Evolutionary conservation across 495 filamentous ascomycete genomes (phyloP).

Genomic region (Tuber brumale): DNA sequence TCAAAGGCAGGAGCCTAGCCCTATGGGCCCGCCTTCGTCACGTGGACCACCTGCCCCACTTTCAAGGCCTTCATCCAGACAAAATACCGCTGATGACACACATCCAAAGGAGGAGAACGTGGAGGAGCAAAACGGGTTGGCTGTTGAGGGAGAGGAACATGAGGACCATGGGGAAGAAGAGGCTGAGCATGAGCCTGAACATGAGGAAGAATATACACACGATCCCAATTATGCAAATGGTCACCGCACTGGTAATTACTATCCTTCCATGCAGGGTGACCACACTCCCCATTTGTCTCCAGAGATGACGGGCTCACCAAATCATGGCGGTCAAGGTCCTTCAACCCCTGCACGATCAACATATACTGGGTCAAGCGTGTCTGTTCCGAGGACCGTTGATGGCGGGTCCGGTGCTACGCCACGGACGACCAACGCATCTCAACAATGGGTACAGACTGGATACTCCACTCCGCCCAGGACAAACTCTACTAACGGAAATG

Average conservation of each 20-base stretch:
- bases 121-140: conserved; percentile 58
- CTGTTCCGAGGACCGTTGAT: conserved; percentile 38
- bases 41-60: conserved; percentile 29
- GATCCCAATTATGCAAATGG: conserved; percentile 46
- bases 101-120: conserved; percentile 39
- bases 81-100: conserved; percentile 37
- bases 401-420: conserved; percentile 81
- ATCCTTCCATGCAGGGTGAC: conserved; percentile 52
- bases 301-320: conserved; percentile 78
- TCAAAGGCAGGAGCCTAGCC: conserved; percentile 47
- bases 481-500: conserved; percentile 27
- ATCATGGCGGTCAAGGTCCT: conserved; percentile 55
- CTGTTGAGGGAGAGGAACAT: conserved; percentile 49
- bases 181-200: conserved; percentile 66
- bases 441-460: conserved; percentile 67
- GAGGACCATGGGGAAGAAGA: conserved; percentile 59
- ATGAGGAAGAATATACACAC: conserved; percentile 76
- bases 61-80: conserved; percentile 40
- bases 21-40: conserved; percentile 77
- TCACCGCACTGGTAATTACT: conserved; percentile 34
- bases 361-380: conserved; percentile 31
- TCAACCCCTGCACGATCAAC: conserved; percentile 32
- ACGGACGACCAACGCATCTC: conserved; percentile 61
- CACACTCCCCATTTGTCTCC: conserved; percentile 69
- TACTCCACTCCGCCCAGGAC: conserved; percentile 71